A percentile compares a stretch with the other conserved stretches of the same genome.
phyloP scores from a whole-genome alignment of 2,329 filamentous ascomycete genomes.

The Seiridium unicorne region DNA sequence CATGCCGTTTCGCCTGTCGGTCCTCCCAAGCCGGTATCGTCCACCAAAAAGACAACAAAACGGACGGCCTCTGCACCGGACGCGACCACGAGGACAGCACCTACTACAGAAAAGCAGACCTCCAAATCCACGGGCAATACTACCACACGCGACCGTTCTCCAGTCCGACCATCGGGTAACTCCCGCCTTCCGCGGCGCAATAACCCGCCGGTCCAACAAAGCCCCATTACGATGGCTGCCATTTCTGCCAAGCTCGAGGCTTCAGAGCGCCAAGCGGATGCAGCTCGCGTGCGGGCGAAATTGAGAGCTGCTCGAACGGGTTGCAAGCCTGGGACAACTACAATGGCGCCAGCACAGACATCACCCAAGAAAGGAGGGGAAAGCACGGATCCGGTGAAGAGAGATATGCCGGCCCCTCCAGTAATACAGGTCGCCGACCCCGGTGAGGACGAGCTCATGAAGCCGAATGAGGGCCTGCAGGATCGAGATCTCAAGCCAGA shows the following conservation, averaged over 20 bases:
- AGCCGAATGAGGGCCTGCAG: neutral
- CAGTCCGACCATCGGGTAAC: constrained; percentile 24
- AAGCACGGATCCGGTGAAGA: constrained; percentile 24
- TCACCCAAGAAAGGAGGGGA: constrained; percentile 11
- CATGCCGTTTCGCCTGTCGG: neutral
- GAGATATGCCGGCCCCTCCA: constrained; percentile 6
- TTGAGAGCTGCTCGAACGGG: constrained; percentile 49
- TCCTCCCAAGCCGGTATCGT: constrained; percentile 7
- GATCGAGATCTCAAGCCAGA: neutral
- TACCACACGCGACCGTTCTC: neutral
- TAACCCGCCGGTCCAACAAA: constrained; percentile 43
- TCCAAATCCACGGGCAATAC: constrained; percentile 7
- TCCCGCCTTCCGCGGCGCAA: constrained; percentile 34
- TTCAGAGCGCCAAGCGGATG: constrained; percentile 62
- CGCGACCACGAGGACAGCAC: neutral
- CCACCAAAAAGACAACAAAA: constrained; percentile 14
- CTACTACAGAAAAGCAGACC: neutral
- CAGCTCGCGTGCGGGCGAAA: constrained; percentile 61
- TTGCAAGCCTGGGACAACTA: constrained; percentile 19
- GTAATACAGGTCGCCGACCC: constrained; percentile 1
- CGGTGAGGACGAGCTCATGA: constrained; percentile 8
- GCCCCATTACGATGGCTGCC: constrained; percentile 58
- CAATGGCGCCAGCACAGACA: constrained; percentile 22
- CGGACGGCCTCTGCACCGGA: constrained; percentile 15
- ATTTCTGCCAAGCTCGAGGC: constrained; percentile 65